Base-by-base conservation (phyloP, 371 early-diverging fungal species). In the Mortierella sp. region DNA sequence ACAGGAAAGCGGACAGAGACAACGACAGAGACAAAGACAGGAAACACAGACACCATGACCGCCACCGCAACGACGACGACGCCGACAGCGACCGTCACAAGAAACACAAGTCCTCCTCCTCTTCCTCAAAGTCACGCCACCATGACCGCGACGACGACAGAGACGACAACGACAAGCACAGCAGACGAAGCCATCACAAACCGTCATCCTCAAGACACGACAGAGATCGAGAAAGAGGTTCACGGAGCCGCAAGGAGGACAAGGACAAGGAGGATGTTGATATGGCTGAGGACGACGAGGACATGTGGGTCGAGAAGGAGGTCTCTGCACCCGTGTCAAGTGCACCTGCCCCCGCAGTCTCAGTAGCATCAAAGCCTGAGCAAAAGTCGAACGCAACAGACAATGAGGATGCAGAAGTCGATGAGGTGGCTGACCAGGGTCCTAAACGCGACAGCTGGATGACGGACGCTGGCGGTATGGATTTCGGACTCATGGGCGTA, bases 291-390 rank as follows among this genome's bases (percentile, higher is more conserved):
- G 83, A 75, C 24, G 87, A 83, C 11, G 87, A 87, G 8, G 81
- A 77, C 38, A 83, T 87, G 87, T 87, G 87, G 87, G 87, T 87
- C 43, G 87, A 87, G 41, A 87, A 83, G 71, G 81, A 83, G 18
- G 46, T 78, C 48, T 32, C 71, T 2, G 24, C 70, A 5, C 70
- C 80, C 24, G 14, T 68, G 16, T 65, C 48, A 8, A 14, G 48
- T 10, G 68, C 32, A 11, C 49, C 70, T 18, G n/a, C 41, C 8
- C 41, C 11, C 18, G 12, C 63, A 16, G n/a, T 21, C 7, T 46
- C 73, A 24, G 14, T 60, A 14, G 38, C 72, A 16, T 43, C 41
- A 58, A 63, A 14, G 1, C 27, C 24, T 3, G 48, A 70, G 35
- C 51, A 24, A 10, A 24, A 56, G 5, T 16, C 29, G 43, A 11